Evolutionary conservation across 73 alveolate species (phyloP).

Genomic region (Tetrahymena malaccensis): DNA sequence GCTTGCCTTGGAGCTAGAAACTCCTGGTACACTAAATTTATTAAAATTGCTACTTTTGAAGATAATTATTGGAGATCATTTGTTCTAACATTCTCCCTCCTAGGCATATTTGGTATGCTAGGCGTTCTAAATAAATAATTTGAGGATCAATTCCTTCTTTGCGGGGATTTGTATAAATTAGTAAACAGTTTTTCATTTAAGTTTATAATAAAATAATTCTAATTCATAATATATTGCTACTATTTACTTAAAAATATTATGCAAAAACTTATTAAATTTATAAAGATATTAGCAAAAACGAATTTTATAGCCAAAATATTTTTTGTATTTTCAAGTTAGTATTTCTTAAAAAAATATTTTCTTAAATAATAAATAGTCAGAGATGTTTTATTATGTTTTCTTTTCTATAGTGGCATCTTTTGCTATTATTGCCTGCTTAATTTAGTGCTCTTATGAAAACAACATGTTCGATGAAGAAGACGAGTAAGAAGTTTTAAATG

Average conservation of each 20-base stretch:
- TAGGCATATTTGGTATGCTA: background rate
- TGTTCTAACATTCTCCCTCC: background rate
- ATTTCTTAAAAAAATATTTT: background rate
- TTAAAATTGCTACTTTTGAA: background rate
- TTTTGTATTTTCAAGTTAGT: background rate
- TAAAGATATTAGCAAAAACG: background rate
- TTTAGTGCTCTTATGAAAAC: background rate
- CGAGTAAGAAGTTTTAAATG: background rate
- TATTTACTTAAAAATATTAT: too few relatives aligned
- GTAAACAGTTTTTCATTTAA: background rate
- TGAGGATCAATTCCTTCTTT: background rate
- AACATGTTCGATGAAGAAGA: background rate
- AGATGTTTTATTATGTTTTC: background rate
- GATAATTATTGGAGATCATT: background rate
- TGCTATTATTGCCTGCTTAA: background rate
- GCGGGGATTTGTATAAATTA: background rate
- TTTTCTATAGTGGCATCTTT: background rate
- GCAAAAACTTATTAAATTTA: too few relatives aligned
- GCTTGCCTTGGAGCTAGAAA: background rate
- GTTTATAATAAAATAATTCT: too few relatives aligned
- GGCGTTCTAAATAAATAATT: background rate
- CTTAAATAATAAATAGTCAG: background rate
- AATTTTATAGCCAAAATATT: background rate
- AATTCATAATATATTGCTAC: background rate
- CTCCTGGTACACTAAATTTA: background rate